Evolutionary conservation across 768 basidiomycete genomes (phyloP).

Genomic region (Lactifluus volemus): DNA sequence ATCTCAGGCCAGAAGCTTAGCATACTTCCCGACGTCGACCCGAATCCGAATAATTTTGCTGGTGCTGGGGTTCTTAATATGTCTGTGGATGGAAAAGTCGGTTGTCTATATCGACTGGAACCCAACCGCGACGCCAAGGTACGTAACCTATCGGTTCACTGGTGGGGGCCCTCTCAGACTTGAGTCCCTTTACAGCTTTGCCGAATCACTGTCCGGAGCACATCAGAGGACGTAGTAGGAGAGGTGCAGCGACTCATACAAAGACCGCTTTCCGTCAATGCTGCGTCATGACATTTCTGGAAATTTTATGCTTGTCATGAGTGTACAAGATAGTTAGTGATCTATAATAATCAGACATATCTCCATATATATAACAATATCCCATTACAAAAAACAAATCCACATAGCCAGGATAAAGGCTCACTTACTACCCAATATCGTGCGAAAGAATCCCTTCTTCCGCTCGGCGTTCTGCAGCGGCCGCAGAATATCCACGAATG

Average conservation of each 20-base stretch:
- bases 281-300: slow-evolving; percentile 16
- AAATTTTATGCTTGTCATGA: not conserved
- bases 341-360: slow-evolving; percentile 16
- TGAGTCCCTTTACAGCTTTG: slow-evolving; percentile 51
- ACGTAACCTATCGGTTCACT: slow-evolving; percentile 20
- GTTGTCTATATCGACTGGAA: slow-evolving; percentile 86
- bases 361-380: slow-evolving; percentile 17
- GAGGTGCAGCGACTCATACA: slow-evolving; percentile 53
- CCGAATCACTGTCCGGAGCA: slow-evolving; percentile 88
- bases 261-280: slow-evolving; percentile 29
- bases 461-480: slow-evolving; percentile 22
- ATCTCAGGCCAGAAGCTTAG: slow-evolving; percentile 72
- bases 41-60: slow-evolving; percentile 89
- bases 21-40: slow-evolving; percentile 78
- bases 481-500: not conserved
- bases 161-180: not conserved
- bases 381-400: not conserved
- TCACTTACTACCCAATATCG: slow-evolving; percentile 33
- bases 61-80: slow-evolving; percentile 95
- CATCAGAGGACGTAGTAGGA: slow-evolving; percentile 79
- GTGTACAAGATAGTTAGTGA: slow-evolving; percentile 3
- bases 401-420: not conserved
- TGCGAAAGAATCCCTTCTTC: slow-evolving; percentile 34
- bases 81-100: slow-evolving; percentile 87
- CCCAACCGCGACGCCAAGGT: slow-evolving; percentile 96